These are phyloP conservation scores for Ramicandelaber brevisporus DNA, from an alignment of 192 early-diverging fungal genomes.

Conservation along the genomic window DNA sequence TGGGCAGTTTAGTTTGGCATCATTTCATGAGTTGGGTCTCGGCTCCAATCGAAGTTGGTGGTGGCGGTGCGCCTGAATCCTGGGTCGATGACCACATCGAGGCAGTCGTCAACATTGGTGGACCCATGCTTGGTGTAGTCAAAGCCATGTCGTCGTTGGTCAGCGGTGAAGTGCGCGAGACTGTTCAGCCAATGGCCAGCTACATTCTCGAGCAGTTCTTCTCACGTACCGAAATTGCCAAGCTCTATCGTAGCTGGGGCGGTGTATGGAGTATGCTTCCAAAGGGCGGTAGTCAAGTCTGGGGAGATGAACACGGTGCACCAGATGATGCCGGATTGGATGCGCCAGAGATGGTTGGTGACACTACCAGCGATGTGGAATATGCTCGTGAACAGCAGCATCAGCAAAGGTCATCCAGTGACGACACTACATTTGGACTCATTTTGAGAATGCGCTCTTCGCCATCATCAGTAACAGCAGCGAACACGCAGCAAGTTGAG, in stretches of 20 bases:
- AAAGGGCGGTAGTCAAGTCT: constrained; percentile 56
- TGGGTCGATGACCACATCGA: constrained; percentile 64
- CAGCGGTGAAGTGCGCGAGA: constrained; percentile 65
- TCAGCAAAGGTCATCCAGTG: no score
- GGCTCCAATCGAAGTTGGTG: constrained; percentile 15
- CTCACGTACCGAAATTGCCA: constrained; percentile 38
- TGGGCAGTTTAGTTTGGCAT: constrained; percentile 34
- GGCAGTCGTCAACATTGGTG: constrained; percentile 61
- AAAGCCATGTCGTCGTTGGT: constrained; percentile 52
- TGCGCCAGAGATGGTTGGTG: no score
- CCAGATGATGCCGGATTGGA: no score
- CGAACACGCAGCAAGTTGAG: no score
- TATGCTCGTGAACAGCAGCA: no score
- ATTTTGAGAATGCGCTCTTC: no score
- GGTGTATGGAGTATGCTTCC: constrained; percentile 52
- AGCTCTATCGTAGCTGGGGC: constrained; percentile 60
- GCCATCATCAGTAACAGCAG: no score
- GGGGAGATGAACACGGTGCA: constrained; percentile 36
- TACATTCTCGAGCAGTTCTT: constrained; percentile 73
- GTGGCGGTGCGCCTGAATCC: constrained; percentile 36
- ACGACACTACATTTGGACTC: no score
- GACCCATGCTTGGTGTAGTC: constrained; percentile 62
- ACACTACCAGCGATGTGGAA: no score
- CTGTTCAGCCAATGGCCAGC: constrained; percentile 45
- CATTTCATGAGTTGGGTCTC: constrained; percentile 82